Conservation (phyloP, 2,329 filamentous ascomycete genomes). For the Albifimbria verrucaria region DNA sequence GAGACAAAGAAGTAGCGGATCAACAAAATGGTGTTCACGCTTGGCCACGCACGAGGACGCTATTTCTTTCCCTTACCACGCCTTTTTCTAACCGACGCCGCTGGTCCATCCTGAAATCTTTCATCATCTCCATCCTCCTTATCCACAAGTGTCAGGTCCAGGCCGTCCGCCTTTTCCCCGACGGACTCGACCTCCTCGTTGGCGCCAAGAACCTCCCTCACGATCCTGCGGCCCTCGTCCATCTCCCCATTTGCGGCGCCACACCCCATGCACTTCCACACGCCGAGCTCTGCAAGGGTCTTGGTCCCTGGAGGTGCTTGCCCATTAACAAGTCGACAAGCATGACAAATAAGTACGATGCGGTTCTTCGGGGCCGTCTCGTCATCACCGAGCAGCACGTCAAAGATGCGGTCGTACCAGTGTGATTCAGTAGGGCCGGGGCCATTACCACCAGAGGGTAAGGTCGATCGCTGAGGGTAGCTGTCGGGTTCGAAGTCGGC, state of each 20-base stretch:
- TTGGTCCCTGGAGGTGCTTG: constrained; percentile 88
- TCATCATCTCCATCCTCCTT: constrained; percentile 10
- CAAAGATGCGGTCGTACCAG: constrained; percentile 95
- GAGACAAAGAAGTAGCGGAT: too few relatives aligned
- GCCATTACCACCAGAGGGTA: constrained; percentile 11
- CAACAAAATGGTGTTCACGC: background rate
- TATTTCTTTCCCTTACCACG: constrained; percentile 21
- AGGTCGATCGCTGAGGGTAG: constrained; percentile 38
- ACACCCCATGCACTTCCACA: constrained; percentile 88
- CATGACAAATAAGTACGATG: constrained; percentile 77
- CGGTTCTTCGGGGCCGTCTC: constrained; percentile 91
- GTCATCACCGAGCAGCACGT: constrained; percentile 90
- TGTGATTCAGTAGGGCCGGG: constrained; percentile 43
- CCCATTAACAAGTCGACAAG: constrained; percentile 87
- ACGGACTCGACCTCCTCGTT: constrained; percentile 13
- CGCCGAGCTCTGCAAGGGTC: constrained; percentile 72
- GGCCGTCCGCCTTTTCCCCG: constrained; percentile 12
- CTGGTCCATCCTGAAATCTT: constrained; percentile 14
- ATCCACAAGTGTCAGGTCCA: constrained; percentile 5
- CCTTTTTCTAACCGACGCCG: constrained; percentile 20
- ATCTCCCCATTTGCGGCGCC: constrained; percentile 77
- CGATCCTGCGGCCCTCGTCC: constrained; percentile 70
- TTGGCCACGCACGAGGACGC: constrained; percentile 4
- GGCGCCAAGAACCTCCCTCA: constrained; percentile 56
- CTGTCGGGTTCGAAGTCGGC: constrained; percentile 35